These are phyloP conservation scores for Tulasnella sp. DNA, from an alignment of 768 basidiomycete genomes.

Conservation along the genomic window DNA sequence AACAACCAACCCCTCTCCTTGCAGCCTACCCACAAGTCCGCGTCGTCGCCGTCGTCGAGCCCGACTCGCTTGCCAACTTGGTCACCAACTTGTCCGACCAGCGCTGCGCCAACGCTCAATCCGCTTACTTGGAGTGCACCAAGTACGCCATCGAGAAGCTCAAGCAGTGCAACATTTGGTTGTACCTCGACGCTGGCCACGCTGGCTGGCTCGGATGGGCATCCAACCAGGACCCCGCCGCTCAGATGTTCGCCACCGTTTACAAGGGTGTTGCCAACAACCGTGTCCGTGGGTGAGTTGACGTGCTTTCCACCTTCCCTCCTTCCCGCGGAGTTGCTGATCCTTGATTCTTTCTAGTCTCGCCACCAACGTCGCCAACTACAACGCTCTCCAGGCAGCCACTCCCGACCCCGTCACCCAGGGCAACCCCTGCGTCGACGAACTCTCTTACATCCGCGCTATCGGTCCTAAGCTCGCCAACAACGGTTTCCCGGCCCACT, in stretches of 20 bases:
- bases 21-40: constrained; percentile 50
- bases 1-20: background rate
- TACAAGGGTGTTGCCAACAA: constrained; percentile 47
- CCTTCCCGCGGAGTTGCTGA: too few relatives aligned
- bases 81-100: constrained; percentile 57
- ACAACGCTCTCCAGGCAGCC: constrained; percentile 37
- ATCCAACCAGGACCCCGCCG: constrained; percentile 50
- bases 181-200: constrained; percentile 52
- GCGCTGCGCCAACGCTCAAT: constrained; percentile 48
- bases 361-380: constrained; percentile 44
- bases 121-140: constrained; percentile 37
- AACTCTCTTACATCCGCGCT: constrained; percentile 30
- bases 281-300: constrained; percentile 40
- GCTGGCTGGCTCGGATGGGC: constrained; percentile 61
- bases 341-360: constrained; percentile 32
- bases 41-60: constrained; percentile 58
- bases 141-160: constrained; percentile 41
- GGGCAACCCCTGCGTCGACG: constrained; percentile 42
- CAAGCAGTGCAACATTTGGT: constrained; percentile 48
- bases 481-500: constrained; percentile 34
- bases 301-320: too few relatives aligned
- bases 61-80: constrained; percentile 60
- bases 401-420: constrained; percentile 55
- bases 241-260: constrained; percentile 45
- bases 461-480: constrained; percentile 31